Evolutionary conservation across 2,329 filamentous ascomycete genomes (phyloP), one percentile per base, ranked within the genome.

Genomic region (Fragosphaeria purpurea): DNA sequence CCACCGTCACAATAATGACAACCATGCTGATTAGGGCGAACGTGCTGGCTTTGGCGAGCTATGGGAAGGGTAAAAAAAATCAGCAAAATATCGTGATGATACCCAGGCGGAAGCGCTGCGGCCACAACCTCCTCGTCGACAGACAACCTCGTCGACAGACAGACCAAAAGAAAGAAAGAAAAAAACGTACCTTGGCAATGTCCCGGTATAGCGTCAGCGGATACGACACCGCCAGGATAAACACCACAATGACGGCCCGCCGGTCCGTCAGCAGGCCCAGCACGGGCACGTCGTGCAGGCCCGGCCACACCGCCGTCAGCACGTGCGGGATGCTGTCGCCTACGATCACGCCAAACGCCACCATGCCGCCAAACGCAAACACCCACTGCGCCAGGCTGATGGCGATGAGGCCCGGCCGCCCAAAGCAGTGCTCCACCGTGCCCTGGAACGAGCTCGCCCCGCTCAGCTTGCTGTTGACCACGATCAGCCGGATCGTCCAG

Each of bases 311-410:
- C 5, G 90, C 88, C 45, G 75, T 70, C 61, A 97, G 67, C 45
- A 98, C 93, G 65, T 90, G 88, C 4, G 93, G 93, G 62, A 98
- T 96, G 1, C 88, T 90, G 66, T 98, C 93, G 53, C 93, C 93
- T 8, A 98, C 86, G 61, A 98, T 96, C 61, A 98, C 89, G 58
- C 90, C 93, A 67, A 97, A 98, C 11, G 93, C 93, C 50, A 98
- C 82, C 93, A 98, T 98, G 57, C 93, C 93, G 51, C 93, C 93
- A 72, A 97, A 98, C 3, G 93, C 93, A 75, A 98, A 98, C 33
- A 88, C 85, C 91, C 91, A 98, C 71, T 98, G 93, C 46, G 93
- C 93, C 55, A 97, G 57, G 54, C 72, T 77, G 58, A 98, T 96
- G 53, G 93, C 91, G 57, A 98, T 80, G 50, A 98, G 74, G 0